Percentiles rank a stretch among this genome's conserved stretches.
Conservation (phyloP, 2,329 filamentous ascomycete genomes). For the Stachybotrys chlorohalonatus region DNA sequence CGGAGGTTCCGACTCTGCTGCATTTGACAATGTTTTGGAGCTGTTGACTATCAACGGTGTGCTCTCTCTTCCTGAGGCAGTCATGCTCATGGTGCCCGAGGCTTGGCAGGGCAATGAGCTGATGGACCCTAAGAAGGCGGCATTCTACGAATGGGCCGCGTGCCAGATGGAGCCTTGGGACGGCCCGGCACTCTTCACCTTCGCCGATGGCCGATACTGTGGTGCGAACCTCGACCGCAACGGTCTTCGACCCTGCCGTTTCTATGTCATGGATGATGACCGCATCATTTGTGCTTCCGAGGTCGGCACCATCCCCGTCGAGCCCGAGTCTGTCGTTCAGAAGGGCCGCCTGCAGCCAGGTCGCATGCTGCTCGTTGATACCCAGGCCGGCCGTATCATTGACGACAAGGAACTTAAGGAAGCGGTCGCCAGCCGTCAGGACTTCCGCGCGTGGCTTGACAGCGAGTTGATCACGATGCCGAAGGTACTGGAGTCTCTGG, state of each 20-base stretch:
- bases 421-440: slow-evolving; percentile 74
- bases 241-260: slow-evolving; percentile 88
- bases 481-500: slow-evolving; percentile 56
- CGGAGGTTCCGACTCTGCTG: slow-evolving; percentile 91
- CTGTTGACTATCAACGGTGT: slow-evolving; percentile 92
- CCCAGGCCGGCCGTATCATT: slow-evolving; percentile 79
- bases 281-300: slow-evolving; percentile 96
- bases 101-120: slow-evolving; percentile 90
- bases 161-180: slow-evolving; percentile 99
- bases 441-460: slow-evolving; percentile 85
- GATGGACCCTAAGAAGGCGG: slow-evolving; percentile 92
- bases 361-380: slow-evolving; percentile 94
- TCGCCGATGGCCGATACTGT: slow-evolving; percentile 92
- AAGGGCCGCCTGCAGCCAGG: slow-evolving; percentile 92
- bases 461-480: slow-evolving; percentile 77
- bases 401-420: slow-evolving; percentile 88
- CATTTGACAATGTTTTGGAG: slow-evolving; percentile 95
- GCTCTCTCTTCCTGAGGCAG: slow-evolving; percentile 85
- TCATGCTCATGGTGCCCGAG: slow-evolving; percentile 98
- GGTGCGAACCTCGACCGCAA: slow-evolving; percentile 96
- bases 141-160: slow-evolving; percentile 97
- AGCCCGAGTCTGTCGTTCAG: slow-evolving; percentile 81
- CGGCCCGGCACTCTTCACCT: slow-evolving; percentile 91
- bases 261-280: slow-evolving; percentile 94
- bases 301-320: slow-evolving; percentile 85